Percentiles rank a stretch among this genome's conserved stretches.
Conservation (phyloP, 2,329 filamentous ascomycete species). For the Fusarium sp. region DNA sequence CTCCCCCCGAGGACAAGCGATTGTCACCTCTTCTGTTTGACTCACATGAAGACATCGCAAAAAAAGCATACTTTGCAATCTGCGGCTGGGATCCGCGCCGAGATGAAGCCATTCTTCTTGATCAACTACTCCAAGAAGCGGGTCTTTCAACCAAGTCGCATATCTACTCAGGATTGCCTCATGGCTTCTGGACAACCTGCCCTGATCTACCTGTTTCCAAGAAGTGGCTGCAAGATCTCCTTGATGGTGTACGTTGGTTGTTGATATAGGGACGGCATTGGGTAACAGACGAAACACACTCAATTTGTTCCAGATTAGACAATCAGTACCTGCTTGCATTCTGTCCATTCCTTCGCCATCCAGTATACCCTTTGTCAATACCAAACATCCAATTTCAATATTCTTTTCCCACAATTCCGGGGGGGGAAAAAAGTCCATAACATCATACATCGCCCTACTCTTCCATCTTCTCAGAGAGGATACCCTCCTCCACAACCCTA, state of each 20-base stretch:
- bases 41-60: conserved; percentile 48
- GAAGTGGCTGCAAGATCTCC: conserved; percentile 48
- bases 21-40: conserved; percentile 55
- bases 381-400: not conserved
- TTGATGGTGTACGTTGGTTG: conserved; percentile 44
- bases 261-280: conserved; percentile 11
- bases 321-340: not conserved
- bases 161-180: conserved; percentile 56
- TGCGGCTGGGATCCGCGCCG: conserved; percentile 61
- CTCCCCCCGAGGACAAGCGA: conserved; percentile 52
- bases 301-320: conserved; percentile 7
- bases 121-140: conserved; percentile 52
- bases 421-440: too few species aligned
- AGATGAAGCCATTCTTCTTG: conserved; percentile 63
- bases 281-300: not conserved
- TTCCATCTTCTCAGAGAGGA: conserved; percentile 31
- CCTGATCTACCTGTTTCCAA: conserved; percentile 48
- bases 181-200: conserved; percentile 58
- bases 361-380: not conserved
- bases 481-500: conserved; percentile 51
- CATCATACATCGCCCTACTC: not conserved
- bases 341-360: not conserved
- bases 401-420: not conserved
- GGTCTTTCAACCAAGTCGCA: conserved; percentile 54
- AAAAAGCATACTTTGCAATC: conserved; percentile 59